Evolutionary conservation across 1,139 yeast species (phyloP), one percentile per base, ranked within the genome.

Genomic region (Wickerhamiella infanticola): DNA sequence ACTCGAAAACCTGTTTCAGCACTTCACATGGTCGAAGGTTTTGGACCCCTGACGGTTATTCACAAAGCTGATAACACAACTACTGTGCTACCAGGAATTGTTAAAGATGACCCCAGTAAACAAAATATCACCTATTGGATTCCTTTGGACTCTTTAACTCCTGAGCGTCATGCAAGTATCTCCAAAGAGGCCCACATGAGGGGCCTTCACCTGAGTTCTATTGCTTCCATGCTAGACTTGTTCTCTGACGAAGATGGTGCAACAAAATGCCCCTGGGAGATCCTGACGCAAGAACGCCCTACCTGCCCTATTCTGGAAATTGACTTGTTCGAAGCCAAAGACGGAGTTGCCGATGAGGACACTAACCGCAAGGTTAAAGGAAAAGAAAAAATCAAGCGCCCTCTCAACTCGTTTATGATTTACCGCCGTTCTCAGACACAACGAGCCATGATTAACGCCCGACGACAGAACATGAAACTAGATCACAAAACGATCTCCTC

Each of bases 351-450:
- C 6, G n/a, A 35, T 6, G 24, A 35, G 13, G 37, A n/a, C 9
- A 13, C 9, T 2, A 24, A 11, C 23, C 24, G 42, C 43, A 26
- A 24, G 9, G 46, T 13, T 26, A 24, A 42, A 23, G 43, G 11
- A 24, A 6, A 25, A 4, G 35, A 6, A 47, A 55, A 63, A 45
- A 63, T 70, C 48, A 71, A 71, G 53, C 64, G 76, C 35, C 75
- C 75, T 1, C 59, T 71, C 48, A 72, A 72, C 58, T 68, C 73
- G 31, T 72, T 70, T 52, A 70, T 72, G 75, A 62, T 72, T 13
- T 72, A 72, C 52, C 63, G 75, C 49, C 60, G 67, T 39, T 55
- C 67, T 7, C 67, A 69, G 60, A 67, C 70, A 41, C 70, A 65
- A 50, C 63, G 66, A 6, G 67, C 70, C 24, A 58, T 66, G 53